Percentiles rank a stretch among this genome's conserved stretches.
Conservation (phyloP, 176 grass and related monocot genomes). For the Zoysia japonica region DNA sequence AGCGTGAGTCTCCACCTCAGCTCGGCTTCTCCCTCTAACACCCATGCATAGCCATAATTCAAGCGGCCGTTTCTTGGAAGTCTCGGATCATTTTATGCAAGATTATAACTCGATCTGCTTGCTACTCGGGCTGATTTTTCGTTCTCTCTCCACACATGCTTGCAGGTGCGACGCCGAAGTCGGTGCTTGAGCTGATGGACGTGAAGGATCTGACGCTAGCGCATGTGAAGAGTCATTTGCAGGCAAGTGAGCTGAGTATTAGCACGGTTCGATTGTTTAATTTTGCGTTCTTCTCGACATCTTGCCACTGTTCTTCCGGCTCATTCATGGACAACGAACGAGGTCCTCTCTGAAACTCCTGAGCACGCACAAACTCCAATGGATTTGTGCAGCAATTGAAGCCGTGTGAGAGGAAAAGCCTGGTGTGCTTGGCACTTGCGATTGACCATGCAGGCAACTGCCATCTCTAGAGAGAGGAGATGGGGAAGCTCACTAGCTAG, state of each 20-base stretch:
- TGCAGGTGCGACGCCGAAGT: conserved; percentile 87
- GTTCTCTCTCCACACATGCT: neutral
- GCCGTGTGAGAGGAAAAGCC: conserved; percentile 24
- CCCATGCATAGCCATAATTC: neutral
- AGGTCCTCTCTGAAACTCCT: conserved; percentile 14
- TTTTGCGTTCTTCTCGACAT: neutral
- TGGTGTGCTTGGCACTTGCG: conserved; percentile 13
- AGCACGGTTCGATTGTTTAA: conserved; percentile 12
- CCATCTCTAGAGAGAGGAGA: conserved; percentile 43
- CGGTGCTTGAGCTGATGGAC: conserved; percentile 96
- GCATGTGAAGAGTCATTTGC: conserved; percentile 96
- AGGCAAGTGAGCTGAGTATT: conserved; percentile 37
- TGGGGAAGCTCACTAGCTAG: neutral
- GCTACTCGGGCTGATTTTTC: neutral
- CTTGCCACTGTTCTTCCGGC: conserved; percentile 3
- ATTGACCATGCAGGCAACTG: conserved; percentile 28
- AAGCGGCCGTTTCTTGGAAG: neutral
- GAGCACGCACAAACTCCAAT: conserved; percentile 39
- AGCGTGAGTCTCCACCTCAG: conserved; percentile 41
- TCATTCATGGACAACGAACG: neutral
- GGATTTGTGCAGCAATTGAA: conserved; percentile 9
- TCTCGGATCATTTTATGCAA: conserved; percentile 21
- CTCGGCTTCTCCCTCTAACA: neutral
- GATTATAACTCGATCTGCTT: neutral
- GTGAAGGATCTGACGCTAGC: conserved; percentile 94